Evolutionary conservation across 257 asterid species (phyloP).

Genomic region (Solanum virginianum): DNA sequence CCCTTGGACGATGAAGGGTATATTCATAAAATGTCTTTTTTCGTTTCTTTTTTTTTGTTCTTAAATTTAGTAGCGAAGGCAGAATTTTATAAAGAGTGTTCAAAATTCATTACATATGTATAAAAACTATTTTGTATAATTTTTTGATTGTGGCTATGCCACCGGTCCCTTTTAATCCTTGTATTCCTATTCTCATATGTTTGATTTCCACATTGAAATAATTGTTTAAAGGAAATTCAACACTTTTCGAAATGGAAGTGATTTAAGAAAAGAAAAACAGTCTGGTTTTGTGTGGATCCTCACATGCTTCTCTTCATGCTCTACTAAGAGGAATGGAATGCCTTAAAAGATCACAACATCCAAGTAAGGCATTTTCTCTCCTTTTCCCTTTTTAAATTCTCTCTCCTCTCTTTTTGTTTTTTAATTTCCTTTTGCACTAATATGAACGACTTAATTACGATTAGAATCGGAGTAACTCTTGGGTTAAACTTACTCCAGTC

Average conservation of each 20-base stretch:
- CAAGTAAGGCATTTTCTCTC: constrained; percentile 1
- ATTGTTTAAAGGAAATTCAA: not conserved
- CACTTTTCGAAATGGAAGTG: not conserved
- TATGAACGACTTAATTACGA: too few relatives aligned
- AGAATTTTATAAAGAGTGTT: too few relatives aligned
- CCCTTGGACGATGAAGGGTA: too few relatives aligned
- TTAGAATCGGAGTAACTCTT: not conserved
- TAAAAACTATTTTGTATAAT: too few relatives aligned
- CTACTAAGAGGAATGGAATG: not conserved
- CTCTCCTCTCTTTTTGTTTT: not conserved
- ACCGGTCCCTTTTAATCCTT: too few relatives aligned
- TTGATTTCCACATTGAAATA: not conserved
- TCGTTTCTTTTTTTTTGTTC: too few relatives aligned
- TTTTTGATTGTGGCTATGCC: too few relatives aligned
- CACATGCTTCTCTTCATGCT: not conserved
- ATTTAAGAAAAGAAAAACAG: constrained; percentile 1
- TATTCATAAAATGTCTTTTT: too few relatives aligned
- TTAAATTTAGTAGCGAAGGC: too few relatives aligned
- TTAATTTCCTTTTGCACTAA: not conserved
- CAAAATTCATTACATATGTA: too few relatives aligned
- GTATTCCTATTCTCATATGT: too few relatives aligned
- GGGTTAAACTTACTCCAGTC: not conserved
- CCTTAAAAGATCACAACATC: not conserved
- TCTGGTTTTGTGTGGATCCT: not conserved
- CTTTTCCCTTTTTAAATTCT: not conserved